Evolutionary conservation across 306 rosid genomes (phyloP), one percentile per base, ranked within the genome.

Genomic region (Cyclanthera cordifolia): DNA sequence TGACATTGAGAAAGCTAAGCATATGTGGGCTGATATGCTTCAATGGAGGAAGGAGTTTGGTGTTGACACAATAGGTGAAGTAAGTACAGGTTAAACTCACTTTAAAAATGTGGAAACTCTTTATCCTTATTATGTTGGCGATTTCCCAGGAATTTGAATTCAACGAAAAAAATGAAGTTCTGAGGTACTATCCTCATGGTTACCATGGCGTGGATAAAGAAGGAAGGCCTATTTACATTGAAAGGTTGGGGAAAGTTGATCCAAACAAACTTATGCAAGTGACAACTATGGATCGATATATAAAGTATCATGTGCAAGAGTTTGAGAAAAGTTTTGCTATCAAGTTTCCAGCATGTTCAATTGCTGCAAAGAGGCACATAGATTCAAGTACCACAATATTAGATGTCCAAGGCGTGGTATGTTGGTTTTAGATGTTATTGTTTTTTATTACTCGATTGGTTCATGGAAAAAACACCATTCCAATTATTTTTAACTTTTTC

Each of bases 391-490:
- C 94, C 34, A 90, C 99, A 25, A 86, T 93, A 53, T 82, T 93
- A 76, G 99, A 93, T 80, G 99, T 93, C 72, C 99, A 93, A 75
- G 99, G 99, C 84, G 96, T 93, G 95, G 99, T 90, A 86, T 83
- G 95, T 75, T 78, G 57, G 39, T 49, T 52, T 21, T 47, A 55
- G 50, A n/a, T 20, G 25, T 37, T 56, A 17, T 21, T 14, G 11
- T 15, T 41, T 70, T 50, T 9, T 34, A 16, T 53, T 20, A 43
- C 16, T 7, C 2, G n/a, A 21, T 43, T n/a, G 12, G 25, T 45
- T 45, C 27, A 8, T 21, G 34, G 37, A n/a, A 15, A 39, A 55
- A n/a, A n/a, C n/a, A 37, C 34, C 61, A 54, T 71, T 39, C 37
- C 0, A 23, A 54, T 71, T 20, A 20, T 4, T 61, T 39, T 61